Evolutionary conservation across 495 filamentous ascomycete genomes (phyloP).

Genomic region (Bryoglossum gracile): DNA sequence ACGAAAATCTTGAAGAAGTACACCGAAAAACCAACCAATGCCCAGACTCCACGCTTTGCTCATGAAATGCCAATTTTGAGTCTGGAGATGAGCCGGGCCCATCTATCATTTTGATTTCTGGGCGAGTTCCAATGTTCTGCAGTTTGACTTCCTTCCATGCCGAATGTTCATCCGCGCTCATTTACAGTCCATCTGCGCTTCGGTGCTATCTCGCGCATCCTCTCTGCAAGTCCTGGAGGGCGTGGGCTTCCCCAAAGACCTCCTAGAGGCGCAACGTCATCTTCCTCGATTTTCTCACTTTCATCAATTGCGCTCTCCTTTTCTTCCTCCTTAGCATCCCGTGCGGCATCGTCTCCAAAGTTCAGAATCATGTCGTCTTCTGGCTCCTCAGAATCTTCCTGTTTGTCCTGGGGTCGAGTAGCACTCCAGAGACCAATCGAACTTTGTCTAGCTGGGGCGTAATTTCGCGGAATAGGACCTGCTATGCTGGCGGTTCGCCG

Average conservation of each 20-base stretch:
- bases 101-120: too few relatives aligned
- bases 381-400: constrained; percentile 30
- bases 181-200: constrained; percentile 28
- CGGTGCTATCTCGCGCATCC: constrained; percentile 16
- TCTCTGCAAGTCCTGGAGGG: constrained; percentile 20
- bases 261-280: constrained; percentile 24
- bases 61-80: too few relatives aligned
- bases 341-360: constrained; percentile 27
- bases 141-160: constrained; percentile 32
- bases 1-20: too few relatives aligned
- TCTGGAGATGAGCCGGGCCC: too few relatives aligned
- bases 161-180: constrained; percentile 38
- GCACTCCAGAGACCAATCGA: constrained; percentile 30
- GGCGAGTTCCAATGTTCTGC: too few relatives aligned
- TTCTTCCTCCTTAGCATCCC: constrained; percentile 8
- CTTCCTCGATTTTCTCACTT: constrained; percentile 14
- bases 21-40: too few relatives aligned
- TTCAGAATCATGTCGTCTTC: constrained; percentile 41
- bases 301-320: constrained; percentile 1
- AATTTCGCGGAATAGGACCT: constrained; percentile 14
- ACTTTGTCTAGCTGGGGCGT: constrained; percentile 12
- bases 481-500: constrained; percentile 22
- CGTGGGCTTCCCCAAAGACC: constrained; percentile 23
- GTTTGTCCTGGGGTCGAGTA: constrained; percentile 28
- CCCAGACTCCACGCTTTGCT: too few relatives aligned